phyloP scores from a whole-genome alignment of 192 early-diverging fungal genomes.

The Lobosporangium transversale region DNA sequence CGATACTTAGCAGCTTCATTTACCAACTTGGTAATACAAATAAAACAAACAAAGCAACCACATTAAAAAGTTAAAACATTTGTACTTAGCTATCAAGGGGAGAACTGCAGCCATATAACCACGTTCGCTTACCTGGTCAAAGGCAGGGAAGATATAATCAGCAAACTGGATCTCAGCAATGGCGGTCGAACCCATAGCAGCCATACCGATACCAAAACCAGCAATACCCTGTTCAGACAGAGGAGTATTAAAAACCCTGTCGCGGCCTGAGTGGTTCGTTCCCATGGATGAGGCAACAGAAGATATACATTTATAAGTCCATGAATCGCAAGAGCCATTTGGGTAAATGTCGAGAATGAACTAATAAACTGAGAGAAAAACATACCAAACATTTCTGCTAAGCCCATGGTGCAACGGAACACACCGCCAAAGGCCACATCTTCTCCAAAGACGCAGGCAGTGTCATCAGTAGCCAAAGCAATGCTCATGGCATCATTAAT shows the following conservation, averaged over 20 bases:
- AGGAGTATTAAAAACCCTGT: conserved; percentile 97
- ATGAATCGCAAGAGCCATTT: no score
- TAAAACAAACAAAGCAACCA: not conserved
- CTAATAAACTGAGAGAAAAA: no score
- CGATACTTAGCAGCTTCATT: conserved; percentile 99
- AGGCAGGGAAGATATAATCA: conserved; percentile 98
- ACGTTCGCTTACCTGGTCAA: conserved; percentile 93
- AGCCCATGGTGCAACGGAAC: conserved; percentile 92
- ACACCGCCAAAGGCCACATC: conserved; percentile 99
- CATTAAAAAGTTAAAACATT: no score
- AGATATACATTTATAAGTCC: not conserved
- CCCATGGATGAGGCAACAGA: no score
- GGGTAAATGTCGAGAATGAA: no score
- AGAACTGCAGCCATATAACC: no score
- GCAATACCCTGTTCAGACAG: conserved; percentile 95
- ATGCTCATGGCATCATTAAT: conserved; percentile 95
- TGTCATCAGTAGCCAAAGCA: conserved; percentile 88
- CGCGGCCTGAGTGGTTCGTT: no score
- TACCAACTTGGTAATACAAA: conserved; percentile 66
- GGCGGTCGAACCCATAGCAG: conserved; percentile 92
- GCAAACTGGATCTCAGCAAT: conserved; percentile 99
- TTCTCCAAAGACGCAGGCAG: conserved; percentile 93
- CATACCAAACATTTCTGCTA: conserved; percentile 89
- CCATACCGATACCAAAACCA: conserved; percentile 96
- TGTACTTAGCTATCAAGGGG: no score